Conservation (phyloP, 257 asterid species). For the Striga asiatica region DNA sequence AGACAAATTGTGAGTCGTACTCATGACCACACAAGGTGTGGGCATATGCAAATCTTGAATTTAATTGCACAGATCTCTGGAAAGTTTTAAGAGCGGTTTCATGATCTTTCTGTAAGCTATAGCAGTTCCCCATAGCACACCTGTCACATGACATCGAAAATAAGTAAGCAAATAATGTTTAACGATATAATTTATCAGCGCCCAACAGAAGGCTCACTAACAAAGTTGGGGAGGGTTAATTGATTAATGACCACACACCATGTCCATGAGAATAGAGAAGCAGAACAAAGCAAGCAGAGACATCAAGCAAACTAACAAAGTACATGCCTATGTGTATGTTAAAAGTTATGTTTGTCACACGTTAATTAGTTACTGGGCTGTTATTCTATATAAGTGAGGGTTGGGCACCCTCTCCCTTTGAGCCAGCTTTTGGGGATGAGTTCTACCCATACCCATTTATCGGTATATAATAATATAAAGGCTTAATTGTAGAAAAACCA, state of each 20-base stretch:
- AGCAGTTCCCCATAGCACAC: conserved; percentile 96
- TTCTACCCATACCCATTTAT: no score
- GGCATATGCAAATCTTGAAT: conserved; percentile 80
- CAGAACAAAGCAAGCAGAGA: background rate
- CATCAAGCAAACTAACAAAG: background rate
- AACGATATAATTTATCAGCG: background rate
- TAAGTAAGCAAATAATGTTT: background rate
- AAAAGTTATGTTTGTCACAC: background rate
- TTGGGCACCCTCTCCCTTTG: no score
- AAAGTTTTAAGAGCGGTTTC: conserved; percentile 87
- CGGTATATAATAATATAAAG: no score
- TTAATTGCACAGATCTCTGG: conserved; percentile 91
- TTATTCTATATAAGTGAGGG: no score
- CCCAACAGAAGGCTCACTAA: background rate
- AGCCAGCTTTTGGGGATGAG: no score
- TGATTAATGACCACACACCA: background rate
- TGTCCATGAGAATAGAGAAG: conserved; percentile 1
- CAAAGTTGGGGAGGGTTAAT: background rate
- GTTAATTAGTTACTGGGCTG: no score
- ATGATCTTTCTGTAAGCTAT: conserved; percentile 90
- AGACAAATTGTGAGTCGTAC: conserved; percentile 33
- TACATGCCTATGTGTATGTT: background rate
- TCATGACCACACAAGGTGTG: conserved; percentile 94
- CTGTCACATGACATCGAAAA: conserved; percentile 31
- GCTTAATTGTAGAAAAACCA: no score